These are phyloP conservation scores for Blastomyces emzantsi DNA, from an alignment of 2,329 filamentous ascomycete species.

Conservation along the genomic window DNA sequence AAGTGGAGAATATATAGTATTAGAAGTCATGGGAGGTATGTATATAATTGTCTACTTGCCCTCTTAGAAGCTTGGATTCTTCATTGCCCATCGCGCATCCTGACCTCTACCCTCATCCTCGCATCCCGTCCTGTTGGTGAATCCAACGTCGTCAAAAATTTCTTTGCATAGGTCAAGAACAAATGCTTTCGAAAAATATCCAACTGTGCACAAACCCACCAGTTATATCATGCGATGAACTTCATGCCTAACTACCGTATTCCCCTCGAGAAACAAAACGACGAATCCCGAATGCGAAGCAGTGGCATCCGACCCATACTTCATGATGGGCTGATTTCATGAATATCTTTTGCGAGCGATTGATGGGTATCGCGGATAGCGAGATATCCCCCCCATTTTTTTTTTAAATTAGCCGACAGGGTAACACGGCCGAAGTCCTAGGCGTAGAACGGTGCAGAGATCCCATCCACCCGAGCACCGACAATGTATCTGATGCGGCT, in stretches of 20 bases:
- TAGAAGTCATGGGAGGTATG: background rate
- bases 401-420: background rate
- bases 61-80: background rate
- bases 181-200: background rate
- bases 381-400: background rate
- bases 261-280: background rate
- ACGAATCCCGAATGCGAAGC: background rate
- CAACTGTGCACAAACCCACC: background rate
- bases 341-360: background rate
- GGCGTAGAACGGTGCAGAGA: background rate
- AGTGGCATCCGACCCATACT: background rate
- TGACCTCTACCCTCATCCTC: background rate
- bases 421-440: background rate
- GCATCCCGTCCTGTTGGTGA: background rate
- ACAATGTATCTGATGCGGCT: slow-evolving; percentile 1
- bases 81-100: background rate
- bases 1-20: background rate
- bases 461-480: background rate
- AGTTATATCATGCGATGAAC: background rate
- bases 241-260: background rate
- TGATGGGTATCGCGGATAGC: background rate
- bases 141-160: background rate
- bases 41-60: background rate
- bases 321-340: background rate
- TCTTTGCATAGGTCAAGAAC: background rate